These are phyloP conservation scores for Boletus subparvulus DNA, from an alignment of 768 basidiomycete genomes.

Conservation along the genomic window DNA sequence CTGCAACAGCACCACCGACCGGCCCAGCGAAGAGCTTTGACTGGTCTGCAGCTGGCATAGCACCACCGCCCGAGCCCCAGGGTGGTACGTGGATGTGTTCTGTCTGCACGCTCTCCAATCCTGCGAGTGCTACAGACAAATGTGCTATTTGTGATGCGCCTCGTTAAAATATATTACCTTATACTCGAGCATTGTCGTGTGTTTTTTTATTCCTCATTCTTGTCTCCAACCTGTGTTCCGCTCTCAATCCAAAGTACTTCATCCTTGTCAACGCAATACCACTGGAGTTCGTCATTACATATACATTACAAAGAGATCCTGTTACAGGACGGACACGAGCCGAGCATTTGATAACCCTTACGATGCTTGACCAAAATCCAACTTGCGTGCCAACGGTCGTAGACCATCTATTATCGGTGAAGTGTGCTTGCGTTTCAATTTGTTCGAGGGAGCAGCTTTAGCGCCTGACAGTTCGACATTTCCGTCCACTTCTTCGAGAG, in stretches of 20 bases:
- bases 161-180: conserved; percentile 27
- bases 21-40: conserved; percentile 31
- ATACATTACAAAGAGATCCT: not conserved
- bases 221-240: not conserved
- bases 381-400: conserved; percentile 63
- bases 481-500: conserved; percentile 77
- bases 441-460: conserved; percentile 51
- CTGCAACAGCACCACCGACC: not conserved
- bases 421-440: conserved; percentile 69
- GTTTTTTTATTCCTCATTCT: conserved; percentile 14
- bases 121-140: conserved; percentile 41
- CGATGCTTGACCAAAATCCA: conserved; percentile 62
- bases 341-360: not conserved
- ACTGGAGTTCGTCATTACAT: conserved; percentile 7
- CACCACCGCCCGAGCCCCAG: conserved; percentile 23
- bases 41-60: conserved; percentile 40
- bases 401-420: conserved; percentile 48
- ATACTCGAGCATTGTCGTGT: conserved; percentile 3
- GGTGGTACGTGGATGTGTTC: conserved; percentile 40
- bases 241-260: not conserved
- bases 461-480: conserved; percentile 59
- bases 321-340: not conserved
- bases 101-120: conserved; percentile 45
- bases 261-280: not conserved
- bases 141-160: conserved; percentile 53